Base-by-base conservation (phyloP, 306 rosid genomes). In the Arachis hypogaea region DNA sequence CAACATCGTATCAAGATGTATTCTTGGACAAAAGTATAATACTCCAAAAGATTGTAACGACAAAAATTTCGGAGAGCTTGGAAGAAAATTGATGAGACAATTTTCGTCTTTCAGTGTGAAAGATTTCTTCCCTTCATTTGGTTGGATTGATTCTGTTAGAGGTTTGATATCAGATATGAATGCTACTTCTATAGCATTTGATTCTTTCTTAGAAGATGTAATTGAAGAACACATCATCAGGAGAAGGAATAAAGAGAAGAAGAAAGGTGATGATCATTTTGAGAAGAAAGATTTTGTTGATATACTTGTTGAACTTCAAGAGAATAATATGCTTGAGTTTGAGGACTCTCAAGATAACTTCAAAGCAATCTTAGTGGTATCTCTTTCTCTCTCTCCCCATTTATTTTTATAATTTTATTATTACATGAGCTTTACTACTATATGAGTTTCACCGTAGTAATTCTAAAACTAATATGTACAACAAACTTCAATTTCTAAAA, bases 71-170 rank as follows among this genome's bases (percentile, higher is more conserved):
- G 72, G 72, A 7, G 69, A 61, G n/a, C 0, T 74, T 0, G 4
- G 75, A 1, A 86, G 70, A 30, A 77, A 22, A 49, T 4, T 43
- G 7, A 0, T 14, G 74, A 14, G 0, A 3, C 64, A 36, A 0
- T 0, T 82, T 0, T 0, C 3, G 42, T 22, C 67, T 29, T 84
- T 78, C 14, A 12, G 78, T 12, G 54, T 82, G 3, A 77, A 82
- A 36, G 84, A 88, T 70, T 73, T 38, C 56, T 84, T 70, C 54
- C 88, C 84, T 56, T 61, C 29, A 4, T 65, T 85, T 45, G 30
- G 69, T 9, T 86, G 89, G 89, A 1, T 86, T 40, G 90, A 84
- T 52, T 22, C 8, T 66, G 38, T 86, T 2, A 82, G 60, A 0
- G 87, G 87, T 0, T 33, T 55, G 0, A 45, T 59, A 9, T 11